Evolutionary conservation across 495 filamentous ascomycete species (phyloP).

Genomic region (Aspergillus kassunensis): DNA sequence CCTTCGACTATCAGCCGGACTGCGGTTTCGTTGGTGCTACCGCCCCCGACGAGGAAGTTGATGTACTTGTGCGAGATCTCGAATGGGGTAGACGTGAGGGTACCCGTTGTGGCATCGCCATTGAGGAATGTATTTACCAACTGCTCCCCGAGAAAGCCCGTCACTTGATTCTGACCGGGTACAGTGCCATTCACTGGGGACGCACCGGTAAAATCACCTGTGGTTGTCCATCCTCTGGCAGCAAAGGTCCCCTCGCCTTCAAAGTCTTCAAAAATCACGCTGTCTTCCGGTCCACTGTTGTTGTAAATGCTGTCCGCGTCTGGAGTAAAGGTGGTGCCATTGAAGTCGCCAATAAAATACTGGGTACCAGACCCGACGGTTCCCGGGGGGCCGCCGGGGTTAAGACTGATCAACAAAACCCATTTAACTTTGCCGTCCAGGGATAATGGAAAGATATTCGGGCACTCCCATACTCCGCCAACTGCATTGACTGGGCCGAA

Average conservation of each 20-base stretch:
- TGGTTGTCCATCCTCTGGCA: not conserved
- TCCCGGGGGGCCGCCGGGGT: constrained; percentile 53
- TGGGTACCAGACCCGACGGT: constrained; percentile 35
- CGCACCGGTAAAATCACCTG: not conserved
- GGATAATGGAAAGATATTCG: constrained; percentile 42
- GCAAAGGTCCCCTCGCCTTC: not conserved
- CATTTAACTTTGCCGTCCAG: constrained; percentile 21
- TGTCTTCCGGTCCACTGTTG: constrained; percentile 9
- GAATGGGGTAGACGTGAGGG: not conserved
- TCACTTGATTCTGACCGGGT: not conserved
- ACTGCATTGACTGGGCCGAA: constrained; percentile 49
- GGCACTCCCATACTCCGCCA: constrained; percentile 56
- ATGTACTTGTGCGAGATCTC: constrained; percentile 2
- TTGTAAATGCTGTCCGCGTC: constrained; percentile 1
- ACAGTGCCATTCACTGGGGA: not conserved
- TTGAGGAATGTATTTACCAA: not conserved
- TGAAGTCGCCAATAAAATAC: constrained; percentile 34
- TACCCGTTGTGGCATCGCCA: not conserved
- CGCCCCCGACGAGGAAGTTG: constrained; percentile 2
- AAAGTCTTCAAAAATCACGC: constrained; percentile 1
- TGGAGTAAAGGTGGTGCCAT: constrained; percentile 29
- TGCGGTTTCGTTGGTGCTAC: constrained; percentile 3
- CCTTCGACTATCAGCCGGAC: constrained; percentile 2
- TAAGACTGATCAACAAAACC: constrained; percentile 44
- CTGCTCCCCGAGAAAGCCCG: not conserved